Conservation (phyloP, 768 basidiomycete species). For the Naematelia encephala region DNA sequence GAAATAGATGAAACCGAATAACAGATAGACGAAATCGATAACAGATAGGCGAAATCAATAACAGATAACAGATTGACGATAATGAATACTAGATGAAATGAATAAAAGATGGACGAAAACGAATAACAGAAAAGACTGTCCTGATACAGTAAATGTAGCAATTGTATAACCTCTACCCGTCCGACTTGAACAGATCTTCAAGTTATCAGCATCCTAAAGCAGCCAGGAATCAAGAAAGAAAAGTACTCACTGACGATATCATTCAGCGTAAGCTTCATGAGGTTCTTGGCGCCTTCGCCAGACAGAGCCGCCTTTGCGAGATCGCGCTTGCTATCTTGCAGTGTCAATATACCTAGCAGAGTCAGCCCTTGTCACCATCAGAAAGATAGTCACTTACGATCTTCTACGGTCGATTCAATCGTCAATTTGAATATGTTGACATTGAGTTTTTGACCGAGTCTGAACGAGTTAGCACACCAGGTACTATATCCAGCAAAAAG, state of each 20-base stretch:
- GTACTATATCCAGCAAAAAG: too few species aligned
- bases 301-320: slow-evolving; percentile 78
- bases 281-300: slow-evolving; percentile 80
- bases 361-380: not conserved
- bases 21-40: too few species aligned
- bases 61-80: too few species aligned
- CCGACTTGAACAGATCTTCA: slow-evolving; percentile 5
- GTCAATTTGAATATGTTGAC: slow-evolving; percentile 72
- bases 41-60: too few species aligned
- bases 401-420: slow-evolving; percentile 79
- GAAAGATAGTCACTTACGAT: slow-evolving; percentile 57
- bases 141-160: too few species aligned
- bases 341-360: slow-evolving; percentile 53
- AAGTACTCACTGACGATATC: slow-evolving; percentile 64
- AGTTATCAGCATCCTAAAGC: not conserved
- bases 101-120: too few species aligned
- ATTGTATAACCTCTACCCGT: too few species aligned
- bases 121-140: too few species aligned
- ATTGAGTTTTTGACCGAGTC: slow-evolving; percentile 75
- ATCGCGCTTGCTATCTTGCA: slow-evolving; percentile 89
- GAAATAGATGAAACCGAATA: too few species aligned
- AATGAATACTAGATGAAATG: too few species aligned
- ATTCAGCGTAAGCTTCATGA: slow-evolving; percentile 71
- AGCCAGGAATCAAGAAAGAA: not conserved
- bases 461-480: slow-evolving; percentile 22